Base-by-base conservation (phyloP, 2,329 filamentous ascomycete genomes). In the Xylariaceae sp. region DNA sequence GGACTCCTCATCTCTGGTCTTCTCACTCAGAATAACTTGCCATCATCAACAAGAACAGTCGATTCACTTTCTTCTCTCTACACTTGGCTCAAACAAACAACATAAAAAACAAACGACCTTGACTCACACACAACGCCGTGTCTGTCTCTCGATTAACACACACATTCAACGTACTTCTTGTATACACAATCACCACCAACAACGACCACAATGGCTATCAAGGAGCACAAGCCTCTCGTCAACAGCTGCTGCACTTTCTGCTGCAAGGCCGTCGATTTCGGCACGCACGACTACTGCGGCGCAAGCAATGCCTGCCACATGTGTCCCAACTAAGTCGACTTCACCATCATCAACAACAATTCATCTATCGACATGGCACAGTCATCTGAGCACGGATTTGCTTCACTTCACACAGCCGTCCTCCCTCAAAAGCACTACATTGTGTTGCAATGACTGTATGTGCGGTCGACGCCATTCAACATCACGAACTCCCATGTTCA, bases 161-260 rank as follows among this genome's bases (percentile, higher is more conserved):
- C 55, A 30, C 55, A 18, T 44, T 55, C 17, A n/a, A 47, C 23
- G 48, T 35, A 53, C 37, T 41, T 41, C 8, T 9, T 39, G 15
- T 54, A 30, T 13, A 55, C 34, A 47, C 53, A 47, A 45, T 11
- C 50, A 54, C 55, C 35, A 48, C 41, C 35, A 59, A 51, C 53
- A 37, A 57, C 59, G 51, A 57, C 56, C 70, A 73, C 61, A 63
- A 80, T 80, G 78, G 72, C 73, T 66, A 68, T 74, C 71, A 73
- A 75, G 66, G 76, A 77, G 57, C 69, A 72, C 63, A 70, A 76
- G 62, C 74, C 74, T 58, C 77, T 79, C 58, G 75, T 80, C 72
- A 74, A 78, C 72, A 67, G 75, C 65, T 82, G 79, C 77, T 82
- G 79, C 73, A 75, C 75, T 30, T 79, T 76, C 65, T 82, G 79